Percentiles rank a stretch among this genome's conserved stretches.
These are phyloP conservation scores for Fusarium sp. DNA, from an alignment of 2,329 filamentous ascomycete species.

Conservation along the genomic window DNA sequence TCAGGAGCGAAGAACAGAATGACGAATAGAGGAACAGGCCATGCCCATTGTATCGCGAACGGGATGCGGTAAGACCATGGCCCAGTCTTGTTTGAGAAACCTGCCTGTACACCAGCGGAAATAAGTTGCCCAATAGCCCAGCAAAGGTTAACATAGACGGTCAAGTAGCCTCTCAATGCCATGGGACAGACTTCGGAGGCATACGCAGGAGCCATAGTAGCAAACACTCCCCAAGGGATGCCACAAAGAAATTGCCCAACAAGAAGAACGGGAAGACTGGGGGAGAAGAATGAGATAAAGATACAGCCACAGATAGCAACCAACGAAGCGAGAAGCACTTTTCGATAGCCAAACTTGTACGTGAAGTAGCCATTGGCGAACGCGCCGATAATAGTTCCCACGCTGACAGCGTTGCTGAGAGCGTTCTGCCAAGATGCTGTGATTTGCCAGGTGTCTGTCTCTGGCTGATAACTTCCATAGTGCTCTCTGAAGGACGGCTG, in stretches of 20 bases:
- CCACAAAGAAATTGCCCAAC: conserved; percentile 62
- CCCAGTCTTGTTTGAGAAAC: conserved; percentile 33
- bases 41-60: conserved; percentile 57
- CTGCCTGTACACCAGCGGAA: conserved; percentile 51
- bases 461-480: conserved; percentile 41
- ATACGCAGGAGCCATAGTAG: conserved; percentile 59
- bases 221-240: conserved; percentile 60
- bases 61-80: conserved; percentile 56
- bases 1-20: conserved; percentile 51
- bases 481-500: conserved; percentile 49
- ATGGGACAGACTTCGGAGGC: conserved; percentile 61
- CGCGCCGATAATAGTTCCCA: conserved; percentile 37
- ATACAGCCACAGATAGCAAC: conserved; percentile 42
- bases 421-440: conserved; percentile 32
- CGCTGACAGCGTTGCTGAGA: conserved; percentile 28
- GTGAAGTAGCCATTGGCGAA: conserved; percentile 46
- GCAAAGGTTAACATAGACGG: conserved; percentile 59
- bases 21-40: conserved; percentile 50
- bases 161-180: conserved; percentile 58
- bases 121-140: conserved; percentile 59
- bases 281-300: conserved; percentile 53
- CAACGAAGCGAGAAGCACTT: conserved; percentile 63
- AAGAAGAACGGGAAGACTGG: conserved; percentile 57
- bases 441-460: conserved; percentile 19
- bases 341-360: conserved; percentile 51